Base-by-base conservation (phyloP, 2,329 filamentous ascomycete species). In the Calonectria fujianensis region DNA sequence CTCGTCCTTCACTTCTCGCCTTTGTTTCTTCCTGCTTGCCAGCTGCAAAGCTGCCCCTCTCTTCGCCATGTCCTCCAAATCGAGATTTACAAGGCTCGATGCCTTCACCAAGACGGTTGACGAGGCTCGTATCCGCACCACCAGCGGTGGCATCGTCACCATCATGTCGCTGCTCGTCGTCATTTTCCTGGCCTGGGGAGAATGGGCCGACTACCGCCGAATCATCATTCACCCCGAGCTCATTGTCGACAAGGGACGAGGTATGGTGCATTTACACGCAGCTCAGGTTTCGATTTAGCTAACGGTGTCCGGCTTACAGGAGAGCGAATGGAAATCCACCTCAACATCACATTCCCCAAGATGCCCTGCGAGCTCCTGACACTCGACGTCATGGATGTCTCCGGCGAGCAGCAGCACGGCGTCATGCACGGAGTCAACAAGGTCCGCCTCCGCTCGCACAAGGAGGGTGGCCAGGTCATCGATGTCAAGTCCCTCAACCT, bases 31-130 rank as follows among this genome's bases (percentile, higher is more conserved):
- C 32, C n/a, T 50, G 27, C 16, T 75, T 71, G 59, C 74, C 64
- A 51, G 45, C 45, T 48, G 45, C 54, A 71, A 70, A 52, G 48
- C 27, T n/a, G 31, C 63, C 32, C 4, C n/a, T 16, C 39, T 66
- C 72, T 54, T 69, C 75, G 83, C 78, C 65, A 98, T 98, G 97
- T 90, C 96, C 79, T 88, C 93, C 83, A 98, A 98, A 89, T 98
- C 95, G 80, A 93, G 97, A 85, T 98, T 99, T 85, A 98, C 95
- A 74, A 94, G 94, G 91, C 95, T 99, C 78, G 97, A 99, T 87
- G 97, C 97, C 90, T 99, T 99, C 85, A 98, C 96, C 67, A 99
- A 99, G 88, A 99, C 97, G 16, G 97, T 99, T 80, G 97, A 99
- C 85, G 97, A 99, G 92, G 97, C 97, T 79, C 93, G 97, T 81